These are phyloP conservation scores for Fusarium dimerum DNA, from an alignment of 2,329 filamentous ascomycete species.

Conservation along the genomic window DNA sequence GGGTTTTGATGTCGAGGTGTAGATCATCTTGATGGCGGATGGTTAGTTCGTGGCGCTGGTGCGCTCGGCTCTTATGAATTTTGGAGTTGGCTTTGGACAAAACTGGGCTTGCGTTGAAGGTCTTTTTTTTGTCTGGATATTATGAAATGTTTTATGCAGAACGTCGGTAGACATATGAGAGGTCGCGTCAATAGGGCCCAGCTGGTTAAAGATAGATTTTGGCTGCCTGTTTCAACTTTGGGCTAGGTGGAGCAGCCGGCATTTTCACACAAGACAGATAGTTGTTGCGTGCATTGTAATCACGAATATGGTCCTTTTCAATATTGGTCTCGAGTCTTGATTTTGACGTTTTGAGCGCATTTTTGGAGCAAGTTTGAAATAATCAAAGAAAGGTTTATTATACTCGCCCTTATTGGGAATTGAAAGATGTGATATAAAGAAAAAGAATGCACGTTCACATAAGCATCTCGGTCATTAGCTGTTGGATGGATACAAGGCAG, in stretches of 20 bases:
- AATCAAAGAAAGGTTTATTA: too few species aligned
- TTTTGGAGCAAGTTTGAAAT: too few species aligned
- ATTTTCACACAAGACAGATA: slow-evolving; percentile 18
- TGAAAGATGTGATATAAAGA: background rate
- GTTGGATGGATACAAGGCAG: background rate
- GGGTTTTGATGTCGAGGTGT: slow-evolving; percentile 18
- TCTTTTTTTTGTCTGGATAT: slow-evolving; percentile 26
- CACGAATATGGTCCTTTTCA: slow-evolving; percentile 16
- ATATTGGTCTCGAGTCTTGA: too few species aligned
- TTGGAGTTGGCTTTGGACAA: slow-evolving; percentile 33
- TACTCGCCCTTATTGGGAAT: too few species aligned
- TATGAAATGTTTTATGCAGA: slow-evolving; percentile 12
- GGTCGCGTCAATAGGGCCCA: slow-evolving; percentile 24
- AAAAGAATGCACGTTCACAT: background rate
- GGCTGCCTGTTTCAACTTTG: slow-evolving; percentile 14
- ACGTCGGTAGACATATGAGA: slow-evolving; percentile 12
- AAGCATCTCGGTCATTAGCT: background rate
- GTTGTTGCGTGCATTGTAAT: slow-evolving; percentile 22
- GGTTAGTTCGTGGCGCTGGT: slow-evolving; percentile 17
- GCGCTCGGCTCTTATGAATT: slow-evolving; percentile 25
- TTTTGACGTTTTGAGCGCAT: too few species aligned
- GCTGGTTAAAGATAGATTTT: slow-evolving; percentile 27
- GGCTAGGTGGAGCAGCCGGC: slow-evolving; percentile 17
- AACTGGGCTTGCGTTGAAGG: slow-evolving; percentile 27
- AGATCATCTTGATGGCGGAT: slow-evolving; percentile 16